Conservation (phyloP, 345 rosid species). For the Theobroma cacao region DNA sequence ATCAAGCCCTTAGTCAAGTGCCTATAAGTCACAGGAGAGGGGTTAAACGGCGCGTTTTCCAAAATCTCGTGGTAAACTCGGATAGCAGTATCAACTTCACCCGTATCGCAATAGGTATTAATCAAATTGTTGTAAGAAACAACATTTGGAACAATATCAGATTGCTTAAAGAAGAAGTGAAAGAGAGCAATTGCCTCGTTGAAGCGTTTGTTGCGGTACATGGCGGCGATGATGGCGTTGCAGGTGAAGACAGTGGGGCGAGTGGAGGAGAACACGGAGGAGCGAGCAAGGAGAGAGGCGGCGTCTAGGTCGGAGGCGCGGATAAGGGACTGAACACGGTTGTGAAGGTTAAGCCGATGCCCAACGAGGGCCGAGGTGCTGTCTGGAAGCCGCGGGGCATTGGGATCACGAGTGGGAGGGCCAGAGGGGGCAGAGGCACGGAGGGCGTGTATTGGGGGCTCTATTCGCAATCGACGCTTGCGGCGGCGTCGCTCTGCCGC, state of each 20-base stretch:
- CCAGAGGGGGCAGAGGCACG: constrained; percentile 49
- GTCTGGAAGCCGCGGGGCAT: constrained; percentile 92
- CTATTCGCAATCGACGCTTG: constrained; percentile 85
- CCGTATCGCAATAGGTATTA: constrained; percentile 81
- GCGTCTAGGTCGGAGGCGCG: constrained; percentile 93
- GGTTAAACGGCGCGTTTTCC: constrained; percentile 75
- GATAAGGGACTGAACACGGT: constrained; percentile 90
- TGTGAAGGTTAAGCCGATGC: constrained; percentile 82
- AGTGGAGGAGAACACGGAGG: constrained; percentile 58
- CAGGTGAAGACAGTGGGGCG: constrained; percentile 98
- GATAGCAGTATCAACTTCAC: constrained; percentile 70
- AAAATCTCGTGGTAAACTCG: constrained; percentile 64
- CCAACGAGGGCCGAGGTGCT: constrained; percentile 84
- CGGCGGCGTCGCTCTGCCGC: constrained; percentile 93
- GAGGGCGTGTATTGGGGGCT: constrained; percentile 91
- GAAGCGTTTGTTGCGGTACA: constrained; percentile 84
- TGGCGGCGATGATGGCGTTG: constrained; percentile 91
- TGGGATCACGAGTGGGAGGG: constrained; percentile 77
- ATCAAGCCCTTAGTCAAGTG: constrained; percentile 93
- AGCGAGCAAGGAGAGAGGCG: constrained; percentile 79
- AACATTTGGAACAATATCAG: constrained; percentile 79
- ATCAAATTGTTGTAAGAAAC: constrained; percentile 94
- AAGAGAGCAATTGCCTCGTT: constrained; percentile 77
- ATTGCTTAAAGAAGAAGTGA: constrained; percentile 73
- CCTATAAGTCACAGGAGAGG: constrained; percentile 79